Conservation (phyloP, 768 basidiomycete genomes). For the Tremella mesenterica region DNA sequence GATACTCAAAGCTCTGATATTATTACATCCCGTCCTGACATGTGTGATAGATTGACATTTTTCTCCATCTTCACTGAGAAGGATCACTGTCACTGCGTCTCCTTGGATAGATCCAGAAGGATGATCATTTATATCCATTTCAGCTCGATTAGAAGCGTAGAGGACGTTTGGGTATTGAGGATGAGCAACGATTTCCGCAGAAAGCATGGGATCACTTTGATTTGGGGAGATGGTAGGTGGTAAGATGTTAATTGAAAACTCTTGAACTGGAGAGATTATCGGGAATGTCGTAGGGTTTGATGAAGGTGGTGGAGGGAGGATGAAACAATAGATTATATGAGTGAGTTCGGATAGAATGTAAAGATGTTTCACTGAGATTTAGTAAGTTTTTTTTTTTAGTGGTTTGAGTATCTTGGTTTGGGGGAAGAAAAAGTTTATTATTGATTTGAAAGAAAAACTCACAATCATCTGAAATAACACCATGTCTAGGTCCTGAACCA, state of each 20-base stretch:
- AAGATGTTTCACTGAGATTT: conserved; percentile 32
- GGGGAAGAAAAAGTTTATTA: neutral
- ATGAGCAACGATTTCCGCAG: conserved; percentile 34
- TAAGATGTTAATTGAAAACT: conserved; percentile 1
- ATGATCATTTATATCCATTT: conserved; percentile 30
- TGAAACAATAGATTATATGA: conserved; percentile 30
- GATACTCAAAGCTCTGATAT: conserved; percentile 36
- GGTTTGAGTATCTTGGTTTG: neutral
- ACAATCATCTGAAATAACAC: conserved; percentile 25
- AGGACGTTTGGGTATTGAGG: conserved; percentile 25
- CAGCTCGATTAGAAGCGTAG: conserved; percentile 40
- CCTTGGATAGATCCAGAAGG: conserved; percentile 20
- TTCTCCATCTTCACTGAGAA: conserved; percentile 25
- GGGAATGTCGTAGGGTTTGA: too few species aligned
- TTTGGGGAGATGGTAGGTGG: neutral
- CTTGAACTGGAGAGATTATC: too few species aligned
- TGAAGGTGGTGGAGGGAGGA: conserved; percentile 25
- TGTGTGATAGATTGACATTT: conserved; percentile 26
- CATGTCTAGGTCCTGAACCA: conserved; percentile 35
- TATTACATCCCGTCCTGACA: conserved; percentile 34
- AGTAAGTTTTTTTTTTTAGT: neutral
- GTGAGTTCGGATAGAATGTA: conserved; percentile 40
- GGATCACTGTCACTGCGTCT: conserved; percentile 37
- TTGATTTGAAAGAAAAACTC: conserved; percentile 2
- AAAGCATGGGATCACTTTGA: conserved; percentile 13